These are phyloP conservation scores for Pseudogymnoascus sp. DNA, from an alignment of 2,329 filamentous ascomycete species.

Conservation along the genomic window DNA sequence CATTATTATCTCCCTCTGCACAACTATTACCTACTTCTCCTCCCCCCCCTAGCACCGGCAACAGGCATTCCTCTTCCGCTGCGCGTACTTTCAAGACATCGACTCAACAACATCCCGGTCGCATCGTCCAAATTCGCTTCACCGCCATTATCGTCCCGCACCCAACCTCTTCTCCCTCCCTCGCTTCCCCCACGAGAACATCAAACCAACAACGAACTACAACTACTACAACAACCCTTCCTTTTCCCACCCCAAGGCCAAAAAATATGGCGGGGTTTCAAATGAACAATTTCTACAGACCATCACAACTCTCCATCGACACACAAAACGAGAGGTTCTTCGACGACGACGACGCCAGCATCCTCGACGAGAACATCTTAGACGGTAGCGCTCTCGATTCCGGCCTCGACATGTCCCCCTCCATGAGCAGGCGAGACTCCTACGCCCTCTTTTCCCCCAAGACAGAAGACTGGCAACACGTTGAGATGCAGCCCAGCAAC, in stretches of 20 bases:
- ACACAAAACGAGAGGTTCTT: slow-evolving; percentile 38
- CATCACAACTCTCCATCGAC: slow-evolving; percentile 23
- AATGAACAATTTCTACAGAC: slow-evolving; percentile 19
- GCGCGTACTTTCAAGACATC: not conserved
- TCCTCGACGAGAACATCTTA: slow-evolving; percentile 53
- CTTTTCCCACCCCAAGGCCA: not conserved
- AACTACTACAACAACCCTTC: not conserved
- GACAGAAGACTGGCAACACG: slow-evolving; percentile 54
- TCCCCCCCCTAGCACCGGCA: not conserved
- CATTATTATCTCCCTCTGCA: not conserved
- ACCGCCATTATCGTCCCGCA: not conserved
- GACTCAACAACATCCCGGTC: not conserved
- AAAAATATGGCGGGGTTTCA: slow-evolving; percentile 25
- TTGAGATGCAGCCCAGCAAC: slow-evolving; percentile 56
- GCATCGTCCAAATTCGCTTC: not conserved
- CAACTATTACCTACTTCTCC: too few relatives aligned
- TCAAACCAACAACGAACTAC: not conserved
- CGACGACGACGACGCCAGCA: slow-evolving; percentile 52
- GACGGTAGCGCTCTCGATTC: slow-evolving; percentile 53
- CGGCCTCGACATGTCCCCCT: slow-evolving; percentile 54
- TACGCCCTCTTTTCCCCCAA: slow-evolving; percentile 61
- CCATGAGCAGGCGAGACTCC: slow-evolving; percentile 58
- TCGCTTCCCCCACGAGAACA: not conserved
- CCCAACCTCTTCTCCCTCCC: not conserved
- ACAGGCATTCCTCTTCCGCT: not conserved